phyloP scores from a whole-genome alignment of 352 stramenopile species.

The Pythium periplocum region DNA sequence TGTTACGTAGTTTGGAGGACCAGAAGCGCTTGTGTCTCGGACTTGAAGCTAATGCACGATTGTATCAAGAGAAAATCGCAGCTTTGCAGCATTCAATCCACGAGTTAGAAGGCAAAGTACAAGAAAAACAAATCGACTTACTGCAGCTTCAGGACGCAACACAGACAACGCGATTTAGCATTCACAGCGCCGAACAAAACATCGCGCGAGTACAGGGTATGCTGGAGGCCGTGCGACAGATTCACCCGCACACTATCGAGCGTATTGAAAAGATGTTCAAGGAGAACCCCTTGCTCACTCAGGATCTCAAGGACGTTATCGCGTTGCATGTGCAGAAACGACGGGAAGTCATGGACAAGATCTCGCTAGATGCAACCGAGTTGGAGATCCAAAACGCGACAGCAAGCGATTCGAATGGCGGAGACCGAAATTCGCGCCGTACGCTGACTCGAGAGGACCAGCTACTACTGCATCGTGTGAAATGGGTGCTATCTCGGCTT shows the following conservation, averaged over 20 bases:
- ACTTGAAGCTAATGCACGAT: constrained; percentile 45
- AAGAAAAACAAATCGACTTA: constrained; percentile 64
- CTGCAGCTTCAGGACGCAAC: constrained; percentile 48
- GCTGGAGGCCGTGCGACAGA: constrained; percentile 55
- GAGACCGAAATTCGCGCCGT: too few relatives aligned
- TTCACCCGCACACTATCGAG: constrained; percentile 65
- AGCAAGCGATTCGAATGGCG: neutral
- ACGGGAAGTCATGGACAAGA: constrained; percentile 38
- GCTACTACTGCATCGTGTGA: constrained; percentile 63
- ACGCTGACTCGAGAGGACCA: constrained; percentile 39
- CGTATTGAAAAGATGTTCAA: constrained; percentile 64
- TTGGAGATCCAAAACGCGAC: constrained; percentile 44
- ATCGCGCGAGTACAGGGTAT: constrained; percentile 67
- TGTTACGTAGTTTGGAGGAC: constrained; percentile 64
- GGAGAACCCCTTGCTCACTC: constrained; percentile 59
- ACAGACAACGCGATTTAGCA: constrained; percentile 57
- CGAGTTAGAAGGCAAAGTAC: constrained; percentile 49
- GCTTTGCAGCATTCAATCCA: constrained; percentile 49
- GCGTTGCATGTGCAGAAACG: constrained; percentile 42
- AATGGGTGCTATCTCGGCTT: constrained; percentile 71
- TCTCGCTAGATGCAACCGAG: constrained; percentile 50
- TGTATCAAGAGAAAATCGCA: constrained; percentile 61
- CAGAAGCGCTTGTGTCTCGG: constrained; percentile 73
- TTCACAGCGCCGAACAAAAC: constrained; percentile 69
- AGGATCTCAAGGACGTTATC: constrained; percentile 57